Evolutionary conservation across 768 basidiomycete species (phyloP).

Genomic region (Pisolithus microcarpus): DNA sequence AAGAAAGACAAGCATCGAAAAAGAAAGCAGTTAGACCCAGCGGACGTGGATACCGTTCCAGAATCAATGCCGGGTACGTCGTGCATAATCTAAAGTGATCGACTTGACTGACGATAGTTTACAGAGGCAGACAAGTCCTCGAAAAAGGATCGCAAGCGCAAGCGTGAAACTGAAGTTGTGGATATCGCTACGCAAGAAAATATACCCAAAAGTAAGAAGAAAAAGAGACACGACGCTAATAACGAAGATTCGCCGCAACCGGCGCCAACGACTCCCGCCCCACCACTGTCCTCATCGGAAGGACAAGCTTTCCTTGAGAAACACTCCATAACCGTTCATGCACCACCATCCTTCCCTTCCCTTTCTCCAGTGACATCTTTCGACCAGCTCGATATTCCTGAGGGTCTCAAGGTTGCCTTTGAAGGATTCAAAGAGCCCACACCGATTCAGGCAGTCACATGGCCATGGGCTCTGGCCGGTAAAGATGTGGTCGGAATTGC

Average conservation of each 20-base stretch:
- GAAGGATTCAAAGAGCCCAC: slow-evolving; percentile 78
- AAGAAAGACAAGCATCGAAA: slow-evolving; percentile 24
- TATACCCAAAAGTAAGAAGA: slow-evolving; percentile 21
- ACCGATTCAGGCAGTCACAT: slow-evolving; percentile 92
- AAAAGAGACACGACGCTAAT: slow-evolving; percentile 14
- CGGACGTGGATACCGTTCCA: background rate
- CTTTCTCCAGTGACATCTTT: slow-evolving; percentile 71
- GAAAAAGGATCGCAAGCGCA: slow-evolving; percentile 17
- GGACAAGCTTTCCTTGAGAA: slow-evolving; percentile 59
- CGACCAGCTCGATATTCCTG: slow-evolving; percentile 60
- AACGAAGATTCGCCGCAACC: background rate
- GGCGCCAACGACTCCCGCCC: slow-evolving; percentile 10
- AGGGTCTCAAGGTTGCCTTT: slow-evolving; percentile 55
- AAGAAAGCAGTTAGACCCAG: background rate
- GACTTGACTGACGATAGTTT: background rate
- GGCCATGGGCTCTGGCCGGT: slow-evolving; percentile 80
- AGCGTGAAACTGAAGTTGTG: slow-evolving; percentile 10
- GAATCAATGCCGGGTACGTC: background rate
- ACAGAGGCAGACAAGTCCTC: slow-evolving; percentile 1
- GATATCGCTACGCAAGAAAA: slow-evolving; percentile 2
- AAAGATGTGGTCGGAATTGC: slow-evolving; percentile 93
- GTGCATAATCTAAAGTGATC: background rate
- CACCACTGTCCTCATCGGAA: slow-evolving; percentile 33
- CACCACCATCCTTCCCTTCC: slow-evolving; percentile 36
- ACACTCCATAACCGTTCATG: slow-evolving; percentile 69